These are phyloP conservation scores for Coleophoma eucalyptorum DNA, from an alignment of 2,329 filamentous ascomycete genomes.

Conservation along the genomic window DNA sequence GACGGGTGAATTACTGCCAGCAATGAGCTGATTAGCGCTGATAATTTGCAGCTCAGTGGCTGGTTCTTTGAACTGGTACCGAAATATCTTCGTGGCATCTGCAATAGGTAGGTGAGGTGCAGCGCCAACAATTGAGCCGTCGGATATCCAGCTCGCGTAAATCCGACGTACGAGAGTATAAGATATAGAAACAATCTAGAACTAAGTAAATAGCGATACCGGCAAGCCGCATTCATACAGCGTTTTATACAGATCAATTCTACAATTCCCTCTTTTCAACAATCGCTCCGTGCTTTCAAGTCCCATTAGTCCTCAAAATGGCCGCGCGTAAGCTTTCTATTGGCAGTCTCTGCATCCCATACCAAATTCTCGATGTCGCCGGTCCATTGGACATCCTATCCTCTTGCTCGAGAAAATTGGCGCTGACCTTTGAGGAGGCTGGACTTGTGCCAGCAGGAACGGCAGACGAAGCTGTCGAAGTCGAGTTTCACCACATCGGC, in stretches of 20 bases:
- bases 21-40: no score
- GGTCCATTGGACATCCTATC: conserved; percentile 22
- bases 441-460: conserved; percentile 3
- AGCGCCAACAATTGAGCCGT: background rate
- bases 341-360: conserved; percentile 20
- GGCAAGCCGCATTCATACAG: no score
- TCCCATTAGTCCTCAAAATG: conserved; percentile 8
- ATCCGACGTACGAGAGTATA: background rate
- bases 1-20: no score
- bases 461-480: conserved; percentile 12
- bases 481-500: conserved; percentile 20
- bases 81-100: no score
- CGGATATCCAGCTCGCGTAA: background rate
- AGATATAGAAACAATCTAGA: background rate
- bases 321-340: conserved; percentile 14
- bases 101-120: no score
- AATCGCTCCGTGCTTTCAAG: background rate
- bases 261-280: background rate
- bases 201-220: background rate
- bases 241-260: background rate
- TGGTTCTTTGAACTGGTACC: no score
- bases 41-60: no score
- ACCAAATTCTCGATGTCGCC: conserved; percentile 20
- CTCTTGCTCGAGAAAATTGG: conserved; percentile 8
- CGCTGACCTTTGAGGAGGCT: background rate